Base-by-base conservation (phyloP, 2,329 filamentous ascomycete genomes). In the Aspergillus aculeatinus region DNA sequence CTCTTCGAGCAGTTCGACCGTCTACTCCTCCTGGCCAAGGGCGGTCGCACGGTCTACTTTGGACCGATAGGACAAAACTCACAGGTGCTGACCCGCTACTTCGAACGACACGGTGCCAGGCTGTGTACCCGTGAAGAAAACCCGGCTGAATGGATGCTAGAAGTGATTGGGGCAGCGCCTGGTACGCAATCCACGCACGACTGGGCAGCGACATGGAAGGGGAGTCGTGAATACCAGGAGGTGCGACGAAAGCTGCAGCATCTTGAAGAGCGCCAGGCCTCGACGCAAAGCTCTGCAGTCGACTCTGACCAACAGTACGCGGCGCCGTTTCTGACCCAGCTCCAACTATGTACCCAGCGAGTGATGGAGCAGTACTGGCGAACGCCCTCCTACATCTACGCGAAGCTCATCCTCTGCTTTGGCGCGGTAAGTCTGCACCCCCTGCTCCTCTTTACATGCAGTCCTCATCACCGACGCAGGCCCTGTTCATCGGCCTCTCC, bases 321-420 rank as follows among this genome's bases (percentile, higher is more conserved):
- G 3, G 88, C 89, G 11, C 83, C 89, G 0, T 89, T 93, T 69
- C 69, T 63, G 42, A 69, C 77, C 3, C 92, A 96, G 74, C 77
- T 92, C 33, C 77, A 74, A 55, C 81, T 86, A 68, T 89, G 91
- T 54, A 83, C 85, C 11, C 73, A 81, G 64, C 89, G 91, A 67
- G 88, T 92, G 27, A 93, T 94, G 79, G 85, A 92, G 73, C 90
- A 94, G 74, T 94, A 93, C 82, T 96, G 90, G 90, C 88, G 91
- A 61, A 91, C 87, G 0, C 91, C 91, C 0, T 84, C 86, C 6
- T 95, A 96, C 79, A 91, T 96, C 74, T 64, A 92, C 79, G 87
- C 89, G 68, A 95, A 95, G 80, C 73, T 83, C 1, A 78, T 83
- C 1, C 85, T 94, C 16, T 90, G 88, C 27, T 33, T 48, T 16